Conservation (phyloP, 345 rosid species). For the Conringia planisiliqua region DNA sequence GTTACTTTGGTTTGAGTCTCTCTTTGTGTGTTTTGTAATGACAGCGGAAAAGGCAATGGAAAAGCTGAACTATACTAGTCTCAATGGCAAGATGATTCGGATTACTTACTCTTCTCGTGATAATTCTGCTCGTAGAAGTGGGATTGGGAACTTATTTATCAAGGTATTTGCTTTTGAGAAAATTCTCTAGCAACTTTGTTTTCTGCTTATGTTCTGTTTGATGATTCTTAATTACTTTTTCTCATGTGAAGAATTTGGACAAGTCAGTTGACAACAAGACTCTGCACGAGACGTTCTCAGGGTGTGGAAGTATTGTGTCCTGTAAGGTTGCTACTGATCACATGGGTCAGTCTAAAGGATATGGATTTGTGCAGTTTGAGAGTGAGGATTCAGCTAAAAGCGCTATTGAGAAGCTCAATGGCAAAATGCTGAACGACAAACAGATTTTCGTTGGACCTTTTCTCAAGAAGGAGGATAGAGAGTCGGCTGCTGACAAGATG, state of each 20-base stretch:
- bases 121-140: slow-evolving; percentile 69
- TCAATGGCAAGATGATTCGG: slow-evolving; percentile 77
- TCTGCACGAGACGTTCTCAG: slow-evolving; percentile 62
- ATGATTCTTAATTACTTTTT: not conserved
- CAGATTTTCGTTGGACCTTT: slow-evolving; percentile 81
- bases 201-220: not conserved
- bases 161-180: slow-evolving; percentile 36
- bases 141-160: slow-evolving; percentile 68
- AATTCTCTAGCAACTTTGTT: not conserved
- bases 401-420: slow-evolving; percentile 73
- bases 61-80: slow-evolving; percentile 57
- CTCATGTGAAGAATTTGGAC: slow-evolving; percentile 59
- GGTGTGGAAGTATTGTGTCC: slow-evolving; percentile 61
- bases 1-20: not conserved
- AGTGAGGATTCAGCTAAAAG: slow-evolving; percentile 59
- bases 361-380: slow-evolving; percentile 84
- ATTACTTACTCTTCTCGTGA: slow-evolving; percentile 82
- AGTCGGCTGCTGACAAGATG: slow-evolving; percentile 44
- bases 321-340: slow-evolving; percentile 78
- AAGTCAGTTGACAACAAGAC: slow-evolving; percentile 78
- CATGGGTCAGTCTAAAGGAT: slow-evolving; percentile 73
- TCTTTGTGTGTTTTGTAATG: not conserved
- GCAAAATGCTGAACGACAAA: slow-evolving; percentile 66
- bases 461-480: slow-evolving; percentile 74
- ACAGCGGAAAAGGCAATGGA: slow-evolving; percentile 88